Evolutionary conservation across 495 filamentous ascomycete species (phyloP), one percentile per base, ranked within the genome.

Genomic region (Chaetomium cochliodes): DNA sequence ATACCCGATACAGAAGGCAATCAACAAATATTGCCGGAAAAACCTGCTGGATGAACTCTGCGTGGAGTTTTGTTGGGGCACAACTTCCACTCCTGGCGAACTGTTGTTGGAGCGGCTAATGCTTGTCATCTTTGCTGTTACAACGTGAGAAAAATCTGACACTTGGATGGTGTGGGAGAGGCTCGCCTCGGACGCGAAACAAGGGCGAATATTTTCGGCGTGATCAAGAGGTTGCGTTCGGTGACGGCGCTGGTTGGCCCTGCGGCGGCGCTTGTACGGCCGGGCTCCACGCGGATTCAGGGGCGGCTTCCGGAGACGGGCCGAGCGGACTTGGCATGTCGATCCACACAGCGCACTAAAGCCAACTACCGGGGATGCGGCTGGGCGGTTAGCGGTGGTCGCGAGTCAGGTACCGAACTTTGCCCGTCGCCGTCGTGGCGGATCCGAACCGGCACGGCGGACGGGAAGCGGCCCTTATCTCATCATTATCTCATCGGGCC

Each of bases 301-400:
- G 42, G 42, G 50, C 37, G 33, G 37, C 37, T 18, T 54, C 60
- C 60, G 49, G 49, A 62, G 60, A 62, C 60, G 60, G 60, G 50
- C 60, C 60, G 60, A 62, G 47, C 22, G 33, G 58, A 42, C 59
- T 53, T 54, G 49, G 60, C 60, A 46, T 46, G 50, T 23, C 37
- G 49, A 54, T 41, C 58, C 58, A 39, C 58, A 15, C 26, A 30
- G 58, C 28, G 37, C 20, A 26, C 55, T 44, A 26, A 26, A 26
- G 11, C 39, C 44, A 30, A 59, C 2, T 50, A n/a, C 49, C 59
- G 59, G 47, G 47, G 33, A 30, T 62, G 59, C 47, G 47, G 49
- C 33, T 62, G 30, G 46, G 59, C 47, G 20, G 22, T 9, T 11
- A 30, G n/a, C 2, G 11, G 37, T 30, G 30, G 49, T 15, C 18